A percentile compares a stretch with the other conserved stretches of the same genome.
These are phyloP conservation scores for Neckera pumila DNA, from an alignment of 225 moss, liverwort and hornwort species.

Conservation along the genomic window DNA sequence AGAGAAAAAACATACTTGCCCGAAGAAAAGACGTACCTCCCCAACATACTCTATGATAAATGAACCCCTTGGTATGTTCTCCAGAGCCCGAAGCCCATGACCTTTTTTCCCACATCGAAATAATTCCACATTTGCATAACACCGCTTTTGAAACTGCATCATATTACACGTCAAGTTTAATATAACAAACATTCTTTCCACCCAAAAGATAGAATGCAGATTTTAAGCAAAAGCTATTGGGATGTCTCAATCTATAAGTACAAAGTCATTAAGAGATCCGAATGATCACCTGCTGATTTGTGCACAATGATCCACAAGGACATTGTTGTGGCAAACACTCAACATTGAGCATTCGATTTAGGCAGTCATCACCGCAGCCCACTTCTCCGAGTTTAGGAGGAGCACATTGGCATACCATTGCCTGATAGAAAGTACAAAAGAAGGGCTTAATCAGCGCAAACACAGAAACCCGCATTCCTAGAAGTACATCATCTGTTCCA, in stretches of 20 bases:
- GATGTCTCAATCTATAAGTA: background rate
- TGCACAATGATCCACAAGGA: conserved; percentile 68
- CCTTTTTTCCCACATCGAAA: conserved; percentile 92
- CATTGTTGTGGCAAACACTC: conserved; percentile 82
- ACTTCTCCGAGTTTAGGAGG: conserved; percentile 51
- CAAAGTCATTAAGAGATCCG: background rate
- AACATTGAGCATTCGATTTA: conserved; percentile 77
- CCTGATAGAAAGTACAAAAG: conserved; percentile 18
- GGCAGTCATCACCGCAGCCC: conserved; percentile 74
- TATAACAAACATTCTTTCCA: background rate
- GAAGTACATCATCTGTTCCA: background rate
- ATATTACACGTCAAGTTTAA: background rate
- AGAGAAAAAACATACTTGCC: background rate
- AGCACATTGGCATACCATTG: conserved; percentile 82
- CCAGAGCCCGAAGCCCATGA: conserved; percentile 57
- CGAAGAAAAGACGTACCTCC: conserved; percentile 49
- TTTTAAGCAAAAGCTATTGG: background rate
- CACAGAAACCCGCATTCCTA: background rate
- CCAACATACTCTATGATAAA: conserved; percentile 94
- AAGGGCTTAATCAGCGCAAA: background rate
- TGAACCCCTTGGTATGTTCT: conserved; percentile 52
- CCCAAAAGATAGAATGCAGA: background rate
- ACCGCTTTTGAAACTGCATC: conserved; percentile 75
- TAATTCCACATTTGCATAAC: conserved; percentile 54
- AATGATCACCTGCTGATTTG: conserved; percentile 71